Evolutionary conservation across 2,329 filamentous ascomycete species (phyloP), one percentile per base, ranked within the genome.

Genomic region (Teratosphaeria viscida): DNA sequence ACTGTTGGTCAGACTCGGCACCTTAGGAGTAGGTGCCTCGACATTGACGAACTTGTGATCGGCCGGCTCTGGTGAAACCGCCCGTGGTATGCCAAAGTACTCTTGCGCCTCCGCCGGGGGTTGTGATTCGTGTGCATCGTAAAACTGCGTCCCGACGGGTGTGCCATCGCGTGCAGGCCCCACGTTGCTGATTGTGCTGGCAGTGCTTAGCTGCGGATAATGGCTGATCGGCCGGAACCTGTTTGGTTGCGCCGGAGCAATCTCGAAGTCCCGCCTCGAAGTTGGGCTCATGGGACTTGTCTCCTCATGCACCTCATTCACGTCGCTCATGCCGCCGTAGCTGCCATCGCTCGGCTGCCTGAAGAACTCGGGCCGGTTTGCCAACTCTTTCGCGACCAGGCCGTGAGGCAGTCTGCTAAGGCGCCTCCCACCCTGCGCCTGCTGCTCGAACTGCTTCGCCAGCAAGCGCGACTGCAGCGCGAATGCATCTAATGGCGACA

Each of bases 401-500:
- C 92, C 79, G 6, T 91, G 90, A 2, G 92, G 90, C 52, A 97
- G 77, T 52, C 92, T 84, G 75, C 92, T 96, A 75, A 96, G 83
- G 60, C 92, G 84, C 64, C 86, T 85, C 56, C 89, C 91, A 63
- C 83, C 82, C 70, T 83, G 85, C 61, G 76, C 75, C 69, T 84
- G 82, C 64, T 94, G 87, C 73, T 96, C 87, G 62, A 99, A 84
- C 74, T 95, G 88, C 75, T 85, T 89, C 47, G 91, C 91, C 57
- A 99, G 82, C 67, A 95, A 78, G 60, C 92, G 87, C 67, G 92
- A 95, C 71, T 97, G 92, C 63, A 92, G 82, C 26, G 92, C 92
- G 72, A 99, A 95, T 55, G 92, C 92, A 80, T 99, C 94, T 64
- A 99, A 82, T 11, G 94, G 94, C 7, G 94, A 97, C 59, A 97